Evolutionary conservation across 2,329 filamentous ascomycete genomes (phyloP).

Genomic region (Scopulariopsis brevicaulis): DNA sequence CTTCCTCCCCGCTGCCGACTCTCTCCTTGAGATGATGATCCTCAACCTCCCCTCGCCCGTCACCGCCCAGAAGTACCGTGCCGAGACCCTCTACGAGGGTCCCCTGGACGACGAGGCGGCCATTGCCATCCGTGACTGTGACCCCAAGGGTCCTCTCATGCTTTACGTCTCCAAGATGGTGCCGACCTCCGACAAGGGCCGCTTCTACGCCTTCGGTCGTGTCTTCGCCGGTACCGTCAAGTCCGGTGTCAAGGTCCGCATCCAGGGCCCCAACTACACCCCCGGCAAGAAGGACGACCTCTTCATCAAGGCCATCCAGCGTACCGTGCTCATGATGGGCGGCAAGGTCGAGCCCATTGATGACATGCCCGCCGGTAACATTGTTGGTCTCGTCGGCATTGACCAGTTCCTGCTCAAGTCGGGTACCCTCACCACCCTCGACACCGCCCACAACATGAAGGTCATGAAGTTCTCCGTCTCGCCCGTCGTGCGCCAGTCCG

Average conservation of each 20-base stretch:
- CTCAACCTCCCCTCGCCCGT: conserved; percentile 94
- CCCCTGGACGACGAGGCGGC: conserved; percentile 83
- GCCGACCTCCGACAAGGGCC: conserved; percentile 97
- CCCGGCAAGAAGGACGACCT: conserved; percentile 98
- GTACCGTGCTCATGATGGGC: conserved; percentile 99
- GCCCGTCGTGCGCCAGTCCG: conserved; percentile 94
- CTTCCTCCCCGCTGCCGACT: conserved; percentile 96
- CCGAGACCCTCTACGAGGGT: conserved; percentile 98
- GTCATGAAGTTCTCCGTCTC: conserved; percentile 99
- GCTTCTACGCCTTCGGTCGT: conserved; percentile 99
- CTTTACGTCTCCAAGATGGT: conserved; percentile 99
- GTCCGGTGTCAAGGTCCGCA: conserved; percentile 98
- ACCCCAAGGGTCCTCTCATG: conserved; percentile 97
- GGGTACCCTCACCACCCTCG: conserved; percentile 94
- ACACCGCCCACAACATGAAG: conserved; percentile 99
- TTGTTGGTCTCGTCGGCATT: conserved; percentile 97
- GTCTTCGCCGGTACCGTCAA: conserved; percentile 98
- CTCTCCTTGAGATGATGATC: conserved; percentile 99
- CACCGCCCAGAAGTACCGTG: conserved; percentile 95
- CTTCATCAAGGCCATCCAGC: conserved; percentile 98
- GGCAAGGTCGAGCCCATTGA: conserved; percentile 98
- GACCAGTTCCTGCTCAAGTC: conserved; percentile 99
- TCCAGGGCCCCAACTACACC: conserved; percentile 97
- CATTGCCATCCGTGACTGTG: conserved; percentile 96
- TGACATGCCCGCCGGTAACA: conserved; percentile 98